A percentile compares a stretch with the other conserved stretches of the same genome.
Conservation (phyloP, 495 filamentous ascomycete genomes). For the Penicillium crystallinum region DNA sequence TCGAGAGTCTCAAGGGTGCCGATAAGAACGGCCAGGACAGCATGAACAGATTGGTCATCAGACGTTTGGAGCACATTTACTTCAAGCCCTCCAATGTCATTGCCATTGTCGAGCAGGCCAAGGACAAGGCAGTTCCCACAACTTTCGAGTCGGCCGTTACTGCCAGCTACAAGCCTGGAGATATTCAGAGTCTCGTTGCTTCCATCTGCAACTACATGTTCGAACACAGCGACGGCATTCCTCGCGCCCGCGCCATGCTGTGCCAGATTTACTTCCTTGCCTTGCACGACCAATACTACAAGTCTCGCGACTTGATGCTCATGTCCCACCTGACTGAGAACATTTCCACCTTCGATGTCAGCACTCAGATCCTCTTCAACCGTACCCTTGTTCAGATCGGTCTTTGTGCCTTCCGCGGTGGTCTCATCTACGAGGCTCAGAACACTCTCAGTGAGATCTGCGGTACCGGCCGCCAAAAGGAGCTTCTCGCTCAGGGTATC, state of each 20-base stretch:
- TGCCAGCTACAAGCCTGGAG: constrained; percentile 55
- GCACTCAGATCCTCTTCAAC: constrained; percentile 98
- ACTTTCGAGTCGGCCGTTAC: constrained; percentile 74
- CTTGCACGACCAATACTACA: constrained; percentile 95
- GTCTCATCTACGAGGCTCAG: constrained; percentile 95
- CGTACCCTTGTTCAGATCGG: constrained; percentile 96
- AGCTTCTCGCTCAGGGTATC: constrained; percentile 93
- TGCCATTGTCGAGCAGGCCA: constrained; percentile 83
- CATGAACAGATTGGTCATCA: constrained; percentile 86
- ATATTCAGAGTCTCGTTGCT: constrained; percentile 72
- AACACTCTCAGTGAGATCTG: constrained; percentile 96
- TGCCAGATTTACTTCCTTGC: constrained; percentile 98
- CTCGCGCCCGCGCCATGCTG: constrained; percentile 93
- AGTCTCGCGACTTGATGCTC: constrained; percentile 95
- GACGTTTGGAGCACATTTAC: constrained; percentile 93
- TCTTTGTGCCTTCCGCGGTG: constrained; percentile 94
- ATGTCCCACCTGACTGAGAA: constrained; percentile 99
- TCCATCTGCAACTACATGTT: constrained; percentile 93
- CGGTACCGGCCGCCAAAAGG: constrained; percentile 94
- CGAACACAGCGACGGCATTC: constrained; percentile 86
- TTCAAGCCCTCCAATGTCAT: constrained; percentile 98
- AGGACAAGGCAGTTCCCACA: constrained; percentile 77
- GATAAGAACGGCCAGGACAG: constrained; percentile 73
- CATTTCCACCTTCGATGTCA: constrained; percentile 90
- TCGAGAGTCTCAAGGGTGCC: constrained; percentile 69